phyloP scores from a whole-genome alignment of 1,139 yeast species.

The Yamadazyma dendronema region DNA sequence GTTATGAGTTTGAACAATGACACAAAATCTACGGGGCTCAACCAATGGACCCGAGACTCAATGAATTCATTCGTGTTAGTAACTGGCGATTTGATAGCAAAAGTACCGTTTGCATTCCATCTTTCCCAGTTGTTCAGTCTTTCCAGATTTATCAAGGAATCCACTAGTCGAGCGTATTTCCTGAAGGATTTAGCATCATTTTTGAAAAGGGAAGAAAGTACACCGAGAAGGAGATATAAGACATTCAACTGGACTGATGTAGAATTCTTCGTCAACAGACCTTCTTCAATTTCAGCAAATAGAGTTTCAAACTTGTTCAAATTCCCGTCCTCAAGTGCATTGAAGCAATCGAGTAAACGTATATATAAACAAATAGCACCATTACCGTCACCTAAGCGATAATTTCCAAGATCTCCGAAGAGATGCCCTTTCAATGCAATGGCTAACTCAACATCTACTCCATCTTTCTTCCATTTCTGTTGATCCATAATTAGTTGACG shows the following conservation, averaged over 20 bases:
- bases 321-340: not conserved
- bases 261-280: not conserved
- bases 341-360: not conserved
- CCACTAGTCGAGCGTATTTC: conserved; percentile 16
- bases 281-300: not conserved
- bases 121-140: conserved; percentile 19
- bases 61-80: conserved; percentile 1
- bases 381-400: not conserved
- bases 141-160: conserved; percentile 23
- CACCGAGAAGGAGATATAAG: not conserved
- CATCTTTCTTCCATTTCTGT: not conserved
- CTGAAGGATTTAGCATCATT: conserved; percentile 1
- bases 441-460: not conserved
- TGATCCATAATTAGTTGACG: not conserved
- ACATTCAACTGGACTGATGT: conserved; percentile 16
- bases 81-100: conserved; percentile 7
- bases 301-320: not conserved
- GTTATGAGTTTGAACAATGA: conserved; percentile 38
- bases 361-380: not conserved
- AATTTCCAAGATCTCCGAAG: not conserved
- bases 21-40: conserved; percentile 41
- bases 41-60: conserved; percentile 30
- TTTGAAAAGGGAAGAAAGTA: not conserved
- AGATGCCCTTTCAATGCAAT: not conserved
- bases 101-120: conserved; percentile 28